Evolutionary conservation across 768 basidiomycete genomes (phyloP).

Genomic region (Suillus sp.): DNA sequence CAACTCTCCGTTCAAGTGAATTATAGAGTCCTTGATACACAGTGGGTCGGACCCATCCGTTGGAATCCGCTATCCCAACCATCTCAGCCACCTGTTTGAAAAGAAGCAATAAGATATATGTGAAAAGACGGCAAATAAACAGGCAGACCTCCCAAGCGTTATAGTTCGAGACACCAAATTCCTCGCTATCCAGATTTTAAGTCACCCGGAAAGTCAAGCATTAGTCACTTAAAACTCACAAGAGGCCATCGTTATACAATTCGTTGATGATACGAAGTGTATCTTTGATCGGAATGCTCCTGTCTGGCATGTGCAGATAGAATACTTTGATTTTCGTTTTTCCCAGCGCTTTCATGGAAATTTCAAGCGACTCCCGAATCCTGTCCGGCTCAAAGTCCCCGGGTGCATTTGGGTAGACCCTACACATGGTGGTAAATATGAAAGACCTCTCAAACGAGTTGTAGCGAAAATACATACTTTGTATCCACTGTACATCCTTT

Average conservation of each 20-base stretch:
- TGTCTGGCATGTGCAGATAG: slow-evolving; percentile 50
- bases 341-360: slow-evolving; percentile 15
- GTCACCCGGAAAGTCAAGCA: neutral
- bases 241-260: slow-evolving; percentile 52
- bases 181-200: slow-evolving; percentile 14
- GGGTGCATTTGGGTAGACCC: slow-evolving; percentile 12
- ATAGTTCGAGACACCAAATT: slow-evolving; percentile 20
- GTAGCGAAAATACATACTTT: slow-evolving; percentile 16
- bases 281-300: slow-evolving; percentile 46
- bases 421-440: slow-evolving; percentile 4
- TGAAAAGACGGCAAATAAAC: neutral
- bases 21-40: slow-evolving; percentile 55
- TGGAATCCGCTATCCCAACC: slow-evolving; percentile 41
- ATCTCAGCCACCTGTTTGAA: slow-evolving; percentile 43
- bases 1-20: slow-evolving; percentile 43
- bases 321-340: slow-evolving; percentile 10
- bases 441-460: neutral
- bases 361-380: slow-evolving; percentile 17
- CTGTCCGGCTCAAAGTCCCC: slow-evolving; percentile 13
- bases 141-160: slow-evolving; percentile 35
- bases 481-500: slow-evolving; percentile 24
- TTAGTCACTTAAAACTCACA: slow-evolving; percentile 33
- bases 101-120: neutral
- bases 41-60: slow-evolving; percentile 51
- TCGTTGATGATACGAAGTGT: slow-evolving; percentile 50